phyloP scores from a whole-genome alignment of 306 rosid species.

The Dalbergia oliveri region DNA sequence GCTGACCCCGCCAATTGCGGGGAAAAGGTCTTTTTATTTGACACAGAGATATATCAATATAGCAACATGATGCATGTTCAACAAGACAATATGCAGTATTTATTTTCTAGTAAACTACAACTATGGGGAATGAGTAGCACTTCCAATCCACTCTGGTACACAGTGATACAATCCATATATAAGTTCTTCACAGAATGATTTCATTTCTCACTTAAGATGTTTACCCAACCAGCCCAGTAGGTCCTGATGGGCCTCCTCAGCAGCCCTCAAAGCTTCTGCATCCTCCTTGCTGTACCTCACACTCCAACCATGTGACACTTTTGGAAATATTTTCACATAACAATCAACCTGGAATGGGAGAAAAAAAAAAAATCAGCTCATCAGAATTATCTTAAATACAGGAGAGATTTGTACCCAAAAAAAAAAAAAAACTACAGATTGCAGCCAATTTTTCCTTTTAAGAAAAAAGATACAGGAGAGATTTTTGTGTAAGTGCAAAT shows the following conservation, averaged over 20 bases:
- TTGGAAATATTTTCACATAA: constrained; percentile 61
- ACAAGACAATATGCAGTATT: not conserved
- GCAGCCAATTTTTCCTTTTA: not conserved
- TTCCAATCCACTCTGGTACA: not conserved
- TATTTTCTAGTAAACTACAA: not conserved
- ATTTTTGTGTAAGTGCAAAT: not conserved
- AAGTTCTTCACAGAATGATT: not conserved
- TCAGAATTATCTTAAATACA: not conserved
- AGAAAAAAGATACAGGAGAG: not conserved
- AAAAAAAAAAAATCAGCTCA: not conserved
- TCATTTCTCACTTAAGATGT: constrained; percentile 45
- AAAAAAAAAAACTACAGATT: too few relatives aligned
- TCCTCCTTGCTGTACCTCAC: constrained; percentile 54
- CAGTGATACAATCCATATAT: not conserved
- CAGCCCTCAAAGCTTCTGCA: constrained; percentile 58
- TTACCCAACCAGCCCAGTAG: constrained; percentile 61
- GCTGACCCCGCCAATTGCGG: too few relatives aligned
- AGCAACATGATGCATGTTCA: not conserved
- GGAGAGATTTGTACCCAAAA: not conserved
- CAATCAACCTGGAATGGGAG: constrained; percentile 44
- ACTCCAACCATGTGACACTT: constrained; percentile 67
- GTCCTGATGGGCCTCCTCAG: constrained; percentile 66
- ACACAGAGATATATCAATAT: not conserved
- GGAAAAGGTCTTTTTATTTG: not conserved
- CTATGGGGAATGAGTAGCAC: not conserved